Evolutionary conservation across 306 rosid genomes (phyloP).

Genomic region (Sicyos edulis): DNA sequence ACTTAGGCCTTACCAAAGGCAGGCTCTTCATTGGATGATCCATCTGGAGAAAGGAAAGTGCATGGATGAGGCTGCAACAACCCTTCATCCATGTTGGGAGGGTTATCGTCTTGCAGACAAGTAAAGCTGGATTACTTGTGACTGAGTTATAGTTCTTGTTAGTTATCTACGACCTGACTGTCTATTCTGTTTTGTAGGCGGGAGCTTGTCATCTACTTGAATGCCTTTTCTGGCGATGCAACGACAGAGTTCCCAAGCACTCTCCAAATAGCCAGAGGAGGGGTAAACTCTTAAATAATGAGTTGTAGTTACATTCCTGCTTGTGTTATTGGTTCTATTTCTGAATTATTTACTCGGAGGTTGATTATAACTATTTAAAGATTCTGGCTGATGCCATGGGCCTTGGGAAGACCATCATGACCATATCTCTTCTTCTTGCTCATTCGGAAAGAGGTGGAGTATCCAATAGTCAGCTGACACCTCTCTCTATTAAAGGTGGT

Average conservation of each 20-base stretch:
- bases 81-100: conserved; percentile 98
- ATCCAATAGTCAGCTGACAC: conserved; percentile 37
- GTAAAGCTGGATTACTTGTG: conserved; percentile 38
- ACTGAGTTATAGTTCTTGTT: conserved; percentile 6
- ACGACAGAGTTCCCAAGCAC: conserved; percentile 87
- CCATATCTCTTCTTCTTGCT: conserved; percentile 76
- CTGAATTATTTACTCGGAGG: background rate
- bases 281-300: conserved; percentile 51
- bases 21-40: conserved; percentile 87
- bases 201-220: conserved; percentile 61
- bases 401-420: conserved; percentile 95
- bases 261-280: conserved; percentile 92
- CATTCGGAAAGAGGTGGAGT: conserved; percentile 58
- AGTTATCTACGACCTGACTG: conserved; percentile 21
- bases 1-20: conserved; percentile 84
- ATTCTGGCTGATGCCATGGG: conserved; percentile 99
- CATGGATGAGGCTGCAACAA: conserved; percentile 55
- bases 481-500: conserved; percentile 35
- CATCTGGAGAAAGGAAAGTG: conserved; percentile 72
- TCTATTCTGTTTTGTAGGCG: conserved; percentile 43
- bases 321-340: background rate
- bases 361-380: conserved; percentile 38
- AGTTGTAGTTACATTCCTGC: conserved; percentile 13
- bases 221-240: conserved; percentile 92
- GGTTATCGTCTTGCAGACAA: conserved; percentile 72